phyloP scores from a whole-genome alignment of 2,329 filamentous ascomycete species.

The Aspergillus sergii region DNA sequence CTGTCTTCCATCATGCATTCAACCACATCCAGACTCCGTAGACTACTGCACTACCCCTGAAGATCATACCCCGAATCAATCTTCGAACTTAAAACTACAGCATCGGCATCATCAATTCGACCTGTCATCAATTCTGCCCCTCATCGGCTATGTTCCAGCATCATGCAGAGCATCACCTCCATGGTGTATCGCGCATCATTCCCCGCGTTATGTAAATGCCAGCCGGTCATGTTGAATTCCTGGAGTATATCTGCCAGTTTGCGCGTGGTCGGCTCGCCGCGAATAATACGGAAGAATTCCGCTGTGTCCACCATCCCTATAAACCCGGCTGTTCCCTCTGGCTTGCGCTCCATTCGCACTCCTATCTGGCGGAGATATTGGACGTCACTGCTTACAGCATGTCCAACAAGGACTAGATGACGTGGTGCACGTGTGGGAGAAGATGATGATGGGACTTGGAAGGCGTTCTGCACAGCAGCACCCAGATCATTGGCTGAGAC shows the following conservation, averaged over 20 bases:
- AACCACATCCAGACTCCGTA: background rate
- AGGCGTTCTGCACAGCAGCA: conserved; percentile 55
- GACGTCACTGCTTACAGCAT: conserved; percentile 70
- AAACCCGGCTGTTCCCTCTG: conserved; percentile 45
- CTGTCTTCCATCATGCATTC: too few relatives aligned
- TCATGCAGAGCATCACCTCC: conserved; percentile 64
- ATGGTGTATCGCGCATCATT: conserved; percentile 85
- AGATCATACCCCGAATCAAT: background rate
- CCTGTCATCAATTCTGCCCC: background rate
- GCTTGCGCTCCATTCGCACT: conserved; percentile 51
- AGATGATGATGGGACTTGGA: conserved; percentile 56
- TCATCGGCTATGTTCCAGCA: conserved; percentile 1
- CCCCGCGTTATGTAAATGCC: conserved; percentile 79
- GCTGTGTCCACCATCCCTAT: conserved; percentile 73
- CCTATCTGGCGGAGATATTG: conserved; percentile 67
- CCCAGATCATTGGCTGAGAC: conserved; percentile 51
- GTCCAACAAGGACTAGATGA: conserved; percentile 76
- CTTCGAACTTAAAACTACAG: background rate
- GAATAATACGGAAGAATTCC: conserved; percentile 67
- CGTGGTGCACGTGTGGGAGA: conserved; percentile 44
- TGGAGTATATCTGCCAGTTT: conserved; percentile 64
- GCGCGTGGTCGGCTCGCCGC: conserved; percentile 54
- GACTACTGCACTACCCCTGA: background rate
- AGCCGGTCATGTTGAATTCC: conserved; percentile 64
- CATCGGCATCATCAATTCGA: background rate